A percentile compares a stretch with the other conserved stretches of the same genome.
Conservation (phyloP, 1,284 basidiomycete genomes). For the Pisolithus thermaeus region DNA sequence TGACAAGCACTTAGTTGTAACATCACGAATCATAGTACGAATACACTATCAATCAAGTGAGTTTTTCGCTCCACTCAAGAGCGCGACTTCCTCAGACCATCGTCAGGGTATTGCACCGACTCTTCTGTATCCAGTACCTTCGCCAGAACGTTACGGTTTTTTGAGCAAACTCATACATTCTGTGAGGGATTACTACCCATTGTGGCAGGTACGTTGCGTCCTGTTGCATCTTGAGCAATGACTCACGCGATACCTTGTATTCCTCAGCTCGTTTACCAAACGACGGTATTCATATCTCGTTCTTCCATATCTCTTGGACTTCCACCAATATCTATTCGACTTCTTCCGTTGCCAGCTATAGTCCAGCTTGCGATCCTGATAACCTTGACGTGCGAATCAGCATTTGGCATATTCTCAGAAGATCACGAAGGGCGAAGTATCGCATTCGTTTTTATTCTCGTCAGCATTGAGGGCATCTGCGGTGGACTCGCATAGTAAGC, state of each 20-base stretch:
- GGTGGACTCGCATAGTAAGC: conserved; percentile 89
- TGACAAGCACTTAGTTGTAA: conserved; percentile 4
- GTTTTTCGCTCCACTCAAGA: conserved; percentile 12
- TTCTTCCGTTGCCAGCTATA: conserved; percentile 73
- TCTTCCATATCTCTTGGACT: conserved; percentile 87
- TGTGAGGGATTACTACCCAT: conserved; percentile 90
- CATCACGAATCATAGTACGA: conserved; percentile 57
- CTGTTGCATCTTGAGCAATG: conserved; percentile 1
- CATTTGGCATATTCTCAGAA: conserved; percentile 55
- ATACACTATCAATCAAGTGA: conserved; percentile 86
- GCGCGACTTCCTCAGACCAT: neutral
- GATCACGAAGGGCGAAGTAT: conserved; percentile 53
- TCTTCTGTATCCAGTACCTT: conserved; percentile 83
- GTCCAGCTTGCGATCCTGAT: conserved; percentile 62
- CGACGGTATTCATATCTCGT: conserved; percentile 93
- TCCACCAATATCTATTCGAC: conserved; percentile 68
- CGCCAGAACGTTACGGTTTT: conserved; percentile 50
- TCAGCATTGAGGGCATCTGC: conserved; percentile 82
- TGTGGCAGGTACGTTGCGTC: conserved; percentile 69
- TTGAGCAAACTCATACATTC: conserved; percentile 76
- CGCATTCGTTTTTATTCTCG: conserved; percentile 66
- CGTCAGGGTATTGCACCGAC: conserved; percentile 83
- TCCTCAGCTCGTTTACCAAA: conserved; percentile 74
- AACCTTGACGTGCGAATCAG: conserved; percentile 60
- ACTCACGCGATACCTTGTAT: conserved; percentile 3